Conservation (phyloP, 2,329 filamentous ascomycete genomes). For the Akanthomyces dipterigenus region DNA sequence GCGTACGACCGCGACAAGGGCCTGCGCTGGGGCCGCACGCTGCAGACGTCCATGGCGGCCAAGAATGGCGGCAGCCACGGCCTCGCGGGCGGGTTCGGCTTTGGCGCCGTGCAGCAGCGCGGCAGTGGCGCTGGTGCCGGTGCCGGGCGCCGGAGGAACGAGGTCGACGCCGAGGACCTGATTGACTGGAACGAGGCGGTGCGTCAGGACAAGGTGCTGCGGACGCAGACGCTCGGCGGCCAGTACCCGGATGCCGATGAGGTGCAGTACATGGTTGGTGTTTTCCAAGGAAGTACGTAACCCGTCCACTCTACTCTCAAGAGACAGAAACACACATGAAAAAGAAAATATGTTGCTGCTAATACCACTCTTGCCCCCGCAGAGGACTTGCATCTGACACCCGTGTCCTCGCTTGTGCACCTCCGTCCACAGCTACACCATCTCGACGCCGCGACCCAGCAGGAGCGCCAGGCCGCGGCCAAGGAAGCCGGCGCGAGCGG, state of each 20-base stretch:
- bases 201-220: conserved; percentile 63
- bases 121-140: conserved; percentile 20
- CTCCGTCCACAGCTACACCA: conserved; percentile 90
- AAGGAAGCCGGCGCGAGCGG: conserved; percentile 25
- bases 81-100: conserved; percentile 65
- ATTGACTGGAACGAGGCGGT: conserved; percentile 60
- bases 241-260: conserved; percentile 64
- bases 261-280: conserved; percentile 83
- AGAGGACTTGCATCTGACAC: conserved; percentile 84
- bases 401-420: conserved; percentile 75
- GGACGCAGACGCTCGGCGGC: conserved; percentile 79
- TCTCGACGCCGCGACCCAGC: conserved; percentile 75
- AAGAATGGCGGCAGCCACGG: conserved; percentile 62
- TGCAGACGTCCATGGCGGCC: conserved; percentile 53
- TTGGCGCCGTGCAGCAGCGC: conserved; percentile 42
- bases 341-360: too few relatives aligned
- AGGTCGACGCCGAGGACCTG: conserved; percentile 39
- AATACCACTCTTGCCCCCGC: not conserved
- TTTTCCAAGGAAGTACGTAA: conserved; percentile 72
- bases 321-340: too few relatives aligned
- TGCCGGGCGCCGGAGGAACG: conserved; percentile 26
- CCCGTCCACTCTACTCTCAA: too few relatives aligned
- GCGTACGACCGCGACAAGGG: conserved; percentile 84
- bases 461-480: conserved; percentile 44
- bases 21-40: conserved; percentile 70